phyloP scores from a whole-genome alignment of 768 basidiomycete genomes.

The Boletus barrowsii region DNA sequence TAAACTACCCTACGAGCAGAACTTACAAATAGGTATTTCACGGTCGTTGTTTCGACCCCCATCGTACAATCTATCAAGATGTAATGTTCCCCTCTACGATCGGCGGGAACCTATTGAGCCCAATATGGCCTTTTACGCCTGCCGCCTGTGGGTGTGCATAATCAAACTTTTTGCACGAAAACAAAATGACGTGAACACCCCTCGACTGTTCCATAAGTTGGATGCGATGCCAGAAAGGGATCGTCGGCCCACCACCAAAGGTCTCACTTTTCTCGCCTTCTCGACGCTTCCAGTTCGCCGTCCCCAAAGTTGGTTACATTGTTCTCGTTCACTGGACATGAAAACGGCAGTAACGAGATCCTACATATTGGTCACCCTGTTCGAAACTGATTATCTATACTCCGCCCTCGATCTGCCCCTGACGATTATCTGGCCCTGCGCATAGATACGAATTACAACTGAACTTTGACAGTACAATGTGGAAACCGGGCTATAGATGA shows the following conservation, averaged over 20 bases:
- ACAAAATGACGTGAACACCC: slow-evolving; percentile 8
- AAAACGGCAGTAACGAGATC: no score
- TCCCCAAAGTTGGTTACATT: slow-evolving; percentile 5
- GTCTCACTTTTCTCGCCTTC: not conserved
- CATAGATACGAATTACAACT: no score
- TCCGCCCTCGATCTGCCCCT: not conserved
- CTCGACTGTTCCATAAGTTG: not conserved
- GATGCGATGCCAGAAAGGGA: not conserved
- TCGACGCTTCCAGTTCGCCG: not conserved
- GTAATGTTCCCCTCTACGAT: slow-evolving; percentile 10
- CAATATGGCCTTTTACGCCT: slow-evolving; percentile 8
- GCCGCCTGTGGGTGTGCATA: slow-evolving; percentile 3
- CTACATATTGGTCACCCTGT: no score
- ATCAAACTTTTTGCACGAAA: not conserved
- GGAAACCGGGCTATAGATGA: not conserved
- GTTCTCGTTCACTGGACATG: not conserved
- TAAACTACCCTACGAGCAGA: slow-evolving; percentile 10
- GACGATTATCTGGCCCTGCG: not conserved
- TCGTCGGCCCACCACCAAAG: not conserved
- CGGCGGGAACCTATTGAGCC: slow-evolving; percentile 3
- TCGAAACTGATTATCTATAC: not conserved
- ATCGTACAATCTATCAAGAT: slow-evolving; percentile 14
- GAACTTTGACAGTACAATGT: not conserved
- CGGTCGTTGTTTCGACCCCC: not conserved
- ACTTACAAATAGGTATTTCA: slow-evolving; percentile 8